A percentile compares a stretch with the other conserved stretches of the same genome.
Evolutionary conservation across 2,329 filamentous ascomycete species (phyloP).

Genomic region (Fusarium armeniacum): DNA sequence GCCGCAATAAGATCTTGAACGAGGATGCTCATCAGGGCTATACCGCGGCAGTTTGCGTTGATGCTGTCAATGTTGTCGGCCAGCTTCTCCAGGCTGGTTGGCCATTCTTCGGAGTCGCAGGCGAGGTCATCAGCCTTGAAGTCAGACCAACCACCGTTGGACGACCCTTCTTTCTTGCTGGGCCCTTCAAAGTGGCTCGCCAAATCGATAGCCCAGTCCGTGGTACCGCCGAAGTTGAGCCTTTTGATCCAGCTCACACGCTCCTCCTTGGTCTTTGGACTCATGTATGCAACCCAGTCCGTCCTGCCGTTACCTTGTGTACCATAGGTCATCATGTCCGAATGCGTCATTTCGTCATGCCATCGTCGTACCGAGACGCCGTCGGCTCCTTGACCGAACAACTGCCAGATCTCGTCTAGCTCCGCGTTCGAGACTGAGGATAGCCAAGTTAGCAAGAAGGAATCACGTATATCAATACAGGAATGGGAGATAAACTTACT

Average conservation of each 20-base stretch:
- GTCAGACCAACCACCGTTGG: background rate
- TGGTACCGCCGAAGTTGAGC: constrained; percentile 46
- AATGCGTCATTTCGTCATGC: constrained; percentile 12
- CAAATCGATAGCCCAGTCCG: constrained; percentile 48
- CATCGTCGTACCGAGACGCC: constrained; percentile 2
- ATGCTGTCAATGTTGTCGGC: background rate
- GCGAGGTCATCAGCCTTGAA: background rate
- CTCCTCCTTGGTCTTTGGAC: constrained; percentile 32
- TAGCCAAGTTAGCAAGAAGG: background rate
- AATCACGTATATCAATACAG: no score
- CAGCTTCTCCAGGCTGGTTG: background rate
- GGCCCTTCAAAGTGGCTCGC: background rate
- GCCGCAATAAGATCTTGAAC: fast-evolving
- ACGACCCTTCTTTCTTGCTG: background rate
- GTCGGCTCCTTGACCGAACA: no score
- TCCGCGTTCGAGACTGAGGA: constrained; percentile 40
- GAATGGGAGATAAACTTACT: no score
- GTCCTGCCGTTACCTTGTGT: constrained; percentile 7
- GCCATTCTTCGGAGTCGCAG: background rate
- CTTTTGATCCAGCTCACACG: constrained; percentile 23
- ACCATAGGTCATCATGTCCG: constrained; percentile 45
- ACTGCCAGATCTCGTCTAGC: constrained; percentile 39
- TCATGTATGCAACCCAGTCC: constrained; percentile 49
- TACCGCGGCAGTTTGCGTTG: background rate
- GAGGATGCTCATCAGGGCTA: background rate